These are phyloP conservation scores for Brettanomyces sp. DNA, from an alignment of 805 yeast genomes.

Conservation along the genomic window DNA sequence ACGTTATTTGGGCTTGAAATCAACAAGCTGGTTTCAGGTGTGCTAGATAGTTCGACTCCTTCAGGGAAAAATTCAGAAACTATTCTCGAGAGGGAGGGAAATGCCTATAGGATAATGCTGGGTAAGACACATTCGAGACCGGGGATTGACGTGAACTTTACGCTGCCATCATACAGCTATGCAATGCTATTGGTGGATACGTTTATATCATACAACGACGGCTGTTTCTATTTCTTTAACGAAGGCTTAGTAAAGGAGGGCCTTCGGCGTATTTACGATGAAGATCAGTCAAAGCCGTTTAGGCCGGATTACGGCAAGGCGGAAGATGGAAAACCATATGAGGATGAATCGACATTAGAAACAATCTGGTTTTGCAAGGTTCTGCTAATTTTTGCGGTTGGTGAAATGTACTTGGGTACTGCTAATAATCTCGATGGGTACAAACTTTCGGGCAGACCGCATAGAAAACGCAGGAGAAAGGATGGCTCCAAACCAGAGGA, in stretches of 20 bases:
- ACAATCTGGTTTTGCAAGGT: slow-evolving; percentile 78
- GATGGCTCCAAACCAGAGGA: neutral
- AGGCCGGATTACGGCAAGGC: slow-evolving; percentile 22
- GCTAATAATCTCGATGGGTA: slow-evolving; percentile 54
- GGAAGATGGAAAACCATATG: slow-evolving; percentile 18
- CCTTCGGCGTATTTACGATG: slow-evolving; percentile 54
- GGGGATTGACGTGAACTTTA: slow-evolving; percentile 59
- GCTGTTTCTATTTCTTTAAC: slow-evolving; percentile 76
- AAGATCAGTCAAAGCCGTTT: slow-evolving; percentile 22
- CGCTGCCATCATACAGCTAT: slow-evolving; percentile 68
- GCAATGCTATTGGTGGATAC: slow-evolving; percentile 70
- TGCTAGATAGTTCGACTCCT: slow-evolving; percentile 7
- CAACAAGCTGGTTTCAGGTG: slow-evolving; percentile 35
- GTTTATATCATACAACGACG: slow-evolving; percentile 71
- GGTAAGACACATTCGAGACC: slow-evolving; percentile 63
- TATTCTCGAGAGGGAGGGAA: slow-evolving; percentile 64
- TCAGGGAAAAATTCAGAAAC: slow-evolving; percentile 31
- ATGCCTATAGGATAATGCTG: slow-evolving; percentile 61
- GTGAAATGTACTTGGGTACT: slow-evolving; percentile 77
- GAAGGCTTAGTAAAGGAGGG: slow-evolving; percentile 70
- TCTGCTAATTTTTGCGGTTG: slow-evolving; percentile 62
- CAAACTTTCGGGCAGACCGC: slow-evolving; percentile 20
- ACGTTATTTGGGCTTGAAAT: slow-evolving; percentile 72
- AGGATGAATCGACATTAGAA: slow-evolving; percentile 49
- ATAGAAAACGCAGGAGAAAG: slow-evolving; percentile 14